phyloP scores from a whole-genome alignment of 345 rosid species.

The Citrus maxima region DNA sequence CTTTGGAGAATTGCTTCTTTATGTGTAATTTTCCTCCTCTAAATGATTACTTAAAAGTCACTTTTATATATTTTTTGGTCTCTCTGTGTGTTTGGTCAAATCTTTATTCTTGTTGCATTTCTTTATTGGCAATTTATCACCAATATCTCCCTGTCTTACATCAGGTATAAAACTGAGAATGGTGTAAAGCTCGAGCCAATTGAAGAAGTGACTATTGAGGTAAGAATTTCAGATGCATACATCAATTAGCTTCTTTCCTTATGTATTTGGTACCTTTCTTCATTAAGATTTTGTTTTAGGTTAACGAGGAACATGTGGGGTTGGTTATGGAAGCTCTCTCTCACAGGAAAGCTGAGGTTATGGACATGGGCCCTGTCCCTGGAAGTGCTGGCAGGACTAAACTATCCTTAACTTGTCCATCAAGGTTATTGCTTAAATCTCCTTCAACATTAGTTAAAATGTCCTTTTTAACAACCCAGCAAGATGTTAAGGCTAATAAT shows the following conservation, averaged over 20 bases:
- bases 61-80: background rate
- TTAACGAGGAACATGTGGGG: constrained; percentile 95
- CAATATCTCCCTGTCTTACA: constrained; percentile 13
- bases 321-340: constrained; percentile 91
- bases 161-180: constrained; percentile 79
- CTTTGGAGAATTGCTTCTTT: background rate
- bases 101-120: background rate
- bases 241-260: constrained; percentile 5
- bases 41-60: background rate
- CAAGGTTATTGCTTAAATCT: constrained; percentile 51
- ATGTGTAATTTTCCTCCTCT: background rate
- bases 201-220: constrained; percentile 95
- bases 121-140: background rate
- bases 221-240: constrained; percentile 14
- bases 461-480: background rate
- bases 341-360: constrained; percentile 80
- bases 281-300: constrained; percentile 27
- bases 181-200: constrained; percentile 83
- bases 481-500: background rate
- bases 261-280: constrained; percentile 6
- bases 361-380: constrained; percentile 95
- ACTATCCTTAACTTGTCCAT: constrained; percentile 86
- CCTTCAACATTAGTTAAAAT: background rate
- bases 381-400: constrained; percentile 89
- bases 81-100: background rate